Evolutionary conservation across 2,329 filamentous ascomycete species (phyloP), one percentile per base, ranked within the genome.

Genomic region (Diaporthe aspalathi): DNA sequence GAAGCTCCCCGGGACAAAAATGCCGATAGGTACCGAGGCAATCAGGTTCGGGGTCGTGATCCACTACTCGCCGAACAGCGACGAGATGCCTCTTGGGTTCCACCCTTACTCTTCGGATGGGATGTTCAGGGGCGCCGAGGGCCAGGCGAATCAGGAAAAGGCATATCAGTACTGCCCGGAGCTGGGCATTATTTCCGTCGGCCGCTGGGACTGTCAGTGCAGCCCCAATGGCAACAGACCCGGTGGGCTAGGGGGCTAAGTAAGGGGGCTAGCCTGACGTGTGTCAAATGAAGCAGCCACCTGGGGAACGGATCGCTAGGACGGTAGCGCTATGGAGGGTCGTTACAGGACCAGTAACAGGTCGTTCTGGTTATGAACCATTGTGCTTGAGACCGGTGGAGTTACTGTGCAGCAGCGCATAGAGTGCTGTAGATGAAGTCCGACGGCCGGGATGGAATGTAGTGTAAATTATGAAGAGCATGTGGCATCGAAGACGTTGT

Each of bases 1-100:
- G 20, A 80, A 86, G 73, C 80, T 83, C 2, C 86, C 85, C 0
- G 80, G 82, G 3, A 82, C 83, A 14, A 82, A 81, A 62, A 79
- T 88, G 66, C 87, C 87, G 40, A 29, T 47, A 14, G 68, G 60
- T 1, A 12, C 52, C 3, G 54, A 68, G 49, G 65, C 66, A 38
- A 70, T 67, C 24, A 50, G 62, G 35, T 70, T 57, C 6, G 40
- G 60, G 20, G 68, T 57, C 8, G 50, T 67, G 3, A 9, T 67
- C 1, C n/a, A 70, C 3, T 67, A 40, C 40, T 24, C 35, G 17
- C 53, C 40, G 16, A 43, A 57, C 22, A 43, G 24, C 17, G 47
- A 24, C 11, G 50, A 70, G 40, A 67, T 70, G 68, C 68, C 68
- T n/a, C 68, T 70, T 11, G 60, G 68, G 0, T 57, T 70, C 29